Evolutionary conservation across 78 protist genomes (phyloP).

Genomic region (Dictyostelium firmibasis): DNA sequence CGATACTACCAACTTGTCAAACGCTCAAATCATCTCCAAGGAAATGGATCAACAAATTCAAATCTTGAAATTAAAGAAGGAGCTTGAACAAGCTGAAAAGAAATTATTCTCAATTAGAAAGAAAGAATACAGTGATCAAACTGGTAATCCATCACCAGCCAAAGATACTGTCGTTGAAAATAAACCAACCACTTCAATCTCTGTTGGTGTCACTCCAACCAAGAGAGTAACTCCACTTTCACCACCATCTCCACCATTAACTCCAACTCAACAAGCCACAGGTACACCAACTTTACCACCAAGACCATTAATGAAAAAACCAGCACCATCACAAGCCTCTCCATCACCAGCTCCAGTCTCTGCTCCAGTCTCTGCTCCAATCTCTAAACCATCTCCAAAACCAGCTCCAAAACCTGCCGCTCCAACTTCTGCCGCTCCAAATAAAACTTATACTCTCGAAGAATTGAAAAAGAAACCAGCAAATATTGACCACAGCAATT

Average conservation of each 20-base stretch:
- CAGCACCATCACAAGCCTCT: slow-evolving; percentile 4
- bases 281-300: slow-evolving; percentile 20
- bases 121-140: slow-evolving; percentile 58
- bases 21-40: slow-evolving; percentile 42
- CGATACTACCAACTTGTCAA: slow-evolving; percentile 26
- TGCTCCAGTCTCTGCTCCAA: neutral
- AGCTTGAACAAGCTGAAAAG: slow-evolving; percentile 76
- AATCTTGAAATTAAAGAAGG: slow-evolving; percentile 69
- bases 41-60: slow-evolving; percentile 83
- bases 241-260: slow-evolving; percentile 21
- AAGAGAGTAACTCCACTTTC: neutral
- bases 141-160: slow-evolving; percentile 22
- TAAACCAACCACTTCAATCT: neutral
- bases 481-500: slow-evolving; percentile 25
- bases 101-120: slow-evolving; percentile 67
- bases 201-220: neutral
- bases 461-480: slow-evolving; percentile 72
- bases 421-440: slow-evolving; percentile 16
- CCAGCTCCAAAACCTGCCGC: slow-evolving; percentile 36
- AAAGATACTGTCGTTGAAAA: neutral
- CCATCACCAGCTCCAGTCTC: neutral
- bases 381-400: slow-evolving; percentile 19
- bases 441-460: neutral
- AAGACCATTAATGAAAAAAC: slow-evolving; percentile 54
- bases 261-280: neutral